Evolutionary conservation across 176 grass and related monocot species (phyloP).

Genomic region (Musa beccarii): DNA sequence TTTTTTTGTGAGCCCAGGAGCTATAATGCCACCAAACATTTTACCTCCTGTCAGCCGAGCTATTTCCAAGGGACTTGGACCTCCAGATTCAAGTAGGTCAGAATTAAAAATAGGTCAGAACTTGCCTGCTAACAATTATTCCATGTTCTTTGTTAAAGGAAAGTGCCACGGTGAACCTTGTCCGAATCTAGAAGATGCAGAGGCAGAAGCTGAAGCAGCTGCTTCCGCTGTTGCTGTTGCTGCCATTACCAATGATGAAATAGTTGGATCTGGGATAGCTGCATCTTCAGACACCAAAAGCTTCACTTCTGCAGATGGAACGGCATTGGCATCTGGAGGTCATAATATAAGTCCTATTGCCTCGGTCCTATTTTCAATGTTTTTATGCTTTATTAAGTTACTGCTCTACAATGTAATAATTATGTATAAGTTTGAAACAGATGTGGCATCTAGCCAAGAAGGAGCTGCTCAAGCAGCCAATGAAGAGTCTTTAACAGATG

Average conservation of each 20-base stretch:
- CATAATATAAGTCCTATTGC: constrained; percentile 23
- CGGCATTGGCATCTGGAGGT: constrained; percentile 52
- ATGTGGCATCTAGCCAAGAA: constrained; percentile 12
- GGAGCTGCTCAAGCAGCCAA: constrained; percentile 41
- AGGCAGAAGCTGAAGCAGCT: constrained; percentile 71
- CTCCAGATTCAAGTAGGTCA: constrained; percentile 65
- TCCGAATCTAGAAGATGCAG: constrained; percentile 38
- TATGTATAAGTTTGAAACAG: constrained; percentile 19
- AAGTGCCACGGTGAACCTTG: constrained; percentile 35
- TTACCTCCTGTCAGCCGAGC: constrained; percentile 47
- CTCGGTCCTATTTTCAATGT: constrained; percentile 7
- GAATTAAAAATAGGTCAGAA: constrained; percentile 46
- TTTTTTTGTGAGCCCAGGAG: constrained; percentile 43
- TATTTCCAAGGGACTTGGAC: constrained; percentile 59
- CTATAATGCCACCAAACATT: constrained; percentile 69
- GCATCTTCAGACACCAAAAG: constrained; percentile 50
- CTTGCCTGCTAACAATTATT: constrained; percentile 31
- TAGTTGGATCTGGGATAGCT: constrained; percentile 42
- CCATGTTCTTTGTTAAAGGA: constrained; percentile 46
- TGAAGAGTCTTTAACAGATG: constrained; percentile 63
- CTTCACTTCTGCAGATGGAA: constrained; percentile 39
- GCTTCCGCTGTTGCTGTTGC: constrained; percentile 91
- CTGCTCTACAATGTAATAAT: background rate
- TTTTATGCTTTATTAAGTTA: background rate
- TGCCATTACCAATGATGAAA: constrained; percentile 82